A percentile compares a stretch with the other conserved stretches of the same genome.
Evolutionary conservation across 331 rosid genomes (phyloP).

Genomic region (Saraca asoca): DNA sequence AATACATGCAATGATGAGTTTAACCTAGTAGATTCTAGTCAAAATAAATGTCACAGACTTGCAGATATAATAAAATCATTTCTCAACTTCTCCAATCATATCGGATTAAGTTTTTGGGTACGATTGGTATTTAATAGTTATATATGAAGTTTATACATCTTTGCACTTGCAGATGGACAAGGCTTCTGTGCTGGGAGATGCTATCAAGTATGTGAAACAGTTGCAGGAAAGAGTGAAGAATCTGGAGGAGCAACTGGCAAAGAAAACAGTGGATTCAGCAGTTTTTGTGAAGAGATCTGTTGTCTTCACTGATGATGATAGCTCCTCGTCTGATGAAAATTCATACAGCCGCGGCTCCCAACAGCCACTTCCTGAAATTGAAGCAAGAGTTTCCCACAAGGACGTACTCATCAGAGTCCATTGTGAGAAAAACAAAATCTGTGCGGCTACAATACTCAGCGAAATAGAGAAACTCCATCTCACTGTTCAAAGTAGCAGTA

Average conservation of each 20-base stretch:
- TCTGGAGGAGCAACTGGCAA: conserved; percentile 58
- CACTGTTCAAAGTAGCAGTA: conserved; percentile 53
- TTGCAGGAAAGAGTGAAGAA: conserved; percentile 54
- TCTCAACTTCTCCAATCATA: too few species aligned
- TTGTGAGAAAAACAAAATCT: conserved; percentile 54
- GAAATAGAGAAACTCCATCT: conserved; percentile 57
- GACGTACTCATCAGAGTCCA: conserved; percentile 67
- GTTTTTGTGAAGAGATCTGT: conserved; percentile 51
- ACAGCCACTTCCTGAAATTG: conserved; percentile 59
- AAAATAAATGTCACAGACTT: too few species aligned
- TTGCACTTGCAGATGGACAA: conserved; percentile 68
- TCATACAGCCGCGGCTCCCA: conserved; percentile 28
- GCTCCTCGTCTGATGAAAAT: conserved; percentile 45
- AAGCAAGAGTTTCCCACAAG: conserved; percentile 62
- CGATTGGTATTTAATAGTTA: too few species aligned
- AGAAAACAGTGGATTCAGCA: conserved; percentile 46
- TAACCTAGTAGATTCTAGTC: too few species aligned
- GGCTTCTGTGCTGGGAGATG: conserved; percentile 85
- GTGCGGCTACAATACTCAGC: conserved; percentile 38
- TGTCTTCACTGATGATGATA: conserved; percentile 39
- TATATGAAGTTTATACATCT: too few species aligned
- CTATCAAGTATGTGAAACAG: conserved; percentile 59
- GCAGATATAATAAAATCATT: too few species aligned
- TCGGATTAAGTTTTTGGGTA: too few species aligned
- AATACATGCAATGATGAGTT: too few species aligned